These are phyloP conservation scores for Talaromyces islandicus DNA, from an alignment of 2,329 filamentous ascomycete genomes.

Conservation along the genomic window DNA sequence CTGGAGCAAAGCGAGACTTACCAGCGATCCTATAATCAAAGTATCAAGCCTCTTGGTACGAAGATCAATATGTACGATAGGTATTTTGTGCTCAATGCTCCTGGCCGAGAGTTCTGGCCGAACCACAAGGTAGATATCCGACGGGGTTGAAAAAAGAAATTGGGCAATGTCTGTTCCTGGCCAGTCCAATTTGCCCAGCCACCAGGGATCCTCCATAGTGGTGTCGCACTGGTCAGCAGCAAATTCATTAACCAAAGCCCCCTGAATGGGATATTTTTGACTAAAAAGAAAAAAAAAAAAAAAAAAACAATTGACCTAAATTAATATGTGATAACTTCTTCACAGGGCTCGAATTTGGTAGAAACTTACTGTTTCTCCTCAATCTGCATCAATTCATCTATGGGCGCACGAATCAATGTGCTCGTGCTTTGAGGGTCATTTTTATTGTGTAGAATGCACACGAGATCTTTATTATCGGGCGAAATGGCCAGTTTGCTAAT, in stretches of 20 bases:
- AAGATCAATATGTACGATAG: conserved; percentile 5
- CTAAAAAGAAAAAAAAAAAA: background rate
- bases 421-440: conserved; percentile 8
- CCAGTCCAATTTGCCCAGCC: background rate
- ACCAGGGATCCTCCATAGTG: background rate
- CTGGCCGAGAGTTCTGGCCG: conserved; percentile 6
- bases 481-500: conserved; percentile 9
- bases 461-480: conserved; percentile 11
- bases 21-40: conserved; percentile 2
- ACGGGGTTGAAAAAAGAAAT: conserved; percentile 4
- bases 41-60: background rate
- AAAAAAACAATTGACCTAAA: too few relatives aligned
- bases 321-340: background rate
- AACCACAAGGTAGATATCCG: conserved; percentile 8
- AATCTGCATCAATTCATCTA: background rate
- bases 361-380: background rate
- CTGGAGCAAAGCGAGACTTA: background rate
- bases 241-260: background rate
- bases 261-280: background rate
- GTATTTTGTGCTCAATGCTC: conserved; percentile 6
- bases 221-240: background rate
- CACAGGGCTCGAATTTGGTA: background rate
- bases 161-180: conserved; percentile 7
- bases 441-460: conserved; percentile 17
- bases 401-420: conserved; percentile 3